phyloP scores from a whole-genome alignment of 305 asterid species.

The Fraxinus angustifolia region DNA sequence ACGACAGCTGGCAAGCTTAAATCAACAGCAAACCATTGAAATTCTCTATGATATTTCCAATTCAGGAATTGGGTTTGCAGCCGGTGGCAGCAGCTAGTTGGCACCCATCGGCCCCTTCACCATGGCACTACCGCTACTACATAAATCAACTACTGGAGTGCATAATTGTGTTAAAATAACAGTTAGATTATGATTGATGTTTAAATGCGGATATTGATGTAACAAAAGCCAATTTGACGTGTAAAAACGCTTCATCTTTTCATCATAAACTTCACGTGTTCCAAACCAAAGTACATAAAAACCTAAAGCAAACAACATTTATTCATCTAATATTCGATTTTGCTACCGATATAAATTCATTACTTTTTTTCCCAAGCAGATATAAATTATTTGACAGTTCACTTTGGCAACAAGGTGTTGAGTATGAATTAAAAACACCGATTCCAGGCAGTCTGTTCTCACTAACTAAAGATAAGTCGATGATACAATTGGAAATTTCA shows the following conservation, averaged over 20 bases:
- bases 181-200: neutral
- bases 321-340: neutral
- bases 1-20: neutral
- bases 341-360: neutral
- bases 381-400: neutral
- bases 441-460: slow-evolving; percentile 20
- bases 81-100: neutral
- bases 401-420: slow-evolving; percentile 20
- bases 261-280: neutral
- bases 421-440: slow-evolving; percentile 24
- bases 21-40: slow-evolving; percentile 1
- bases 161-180: neutral
- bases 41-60: neutral
- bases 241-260: neutral
- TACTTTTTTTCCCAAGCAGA: neutral
- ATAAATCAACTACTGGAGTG: neutral
- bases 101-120: neutral
- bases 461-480: slow-evolving; percentile 15
- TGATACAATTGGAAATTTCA: slow-evolving; percentile 25
- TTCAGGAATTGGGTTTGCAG: neutral
- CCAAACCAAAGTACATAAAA: neutral
- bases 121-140: neutral
- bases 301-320: slow-evolving; percentile 1
- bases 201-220: neutral
- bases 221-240: neutral